Conservation (phyloP, 305 asterid species). For the Fraxinus floribunda region DNA sequence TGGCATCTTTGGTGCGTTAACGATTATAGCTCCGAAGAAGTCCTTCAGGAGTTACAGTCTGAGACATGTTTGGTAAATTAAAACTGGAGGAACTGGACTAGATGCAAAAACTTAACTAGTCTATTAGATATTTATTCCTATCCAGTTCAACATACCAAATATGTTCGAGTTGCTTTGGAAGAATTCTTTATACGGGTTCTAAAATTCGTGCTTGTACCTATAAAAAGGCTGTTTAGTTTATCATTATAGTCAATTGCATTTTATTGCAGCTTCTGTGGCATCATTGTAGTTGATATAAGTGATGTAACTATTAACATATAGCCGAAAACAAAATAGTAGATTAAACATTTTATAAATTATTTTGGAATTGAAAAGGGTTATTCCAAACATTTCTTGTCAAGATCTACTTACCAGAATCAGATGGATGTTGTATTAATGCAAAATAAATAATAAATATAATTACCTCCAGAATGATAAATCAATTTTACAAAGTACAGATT, state of each 20-base stretch:
- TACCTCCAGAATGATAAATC: background rate
- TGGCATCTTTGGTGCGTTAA: background rate
- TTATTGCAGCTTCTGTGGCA: background rate
- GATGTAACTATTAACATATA: background rate
- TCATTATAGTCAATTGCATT: background rate
- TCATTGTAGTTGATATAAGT: background rate
- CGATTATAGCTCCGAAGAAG: background rate
- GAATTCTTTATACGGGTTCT: background rate
- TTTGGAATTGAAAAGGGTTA: background rate
- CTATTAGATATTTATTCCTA: background rate
- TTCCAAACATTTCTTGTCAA: background rate
- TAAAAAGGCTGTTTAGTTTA: background rate
- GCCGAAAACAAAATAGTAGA: background rate
- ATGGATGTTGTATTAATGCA: background rate
- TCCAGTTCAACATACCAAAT: background rate
- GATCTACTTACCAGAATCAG: background rate
- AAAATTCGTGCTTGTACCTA: background rate
- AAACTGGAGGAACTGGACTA: background rate
- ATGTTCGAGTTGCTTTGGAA: background rate
- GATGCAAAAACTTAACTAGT: background rate
- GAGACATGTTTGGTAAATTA: background rate
- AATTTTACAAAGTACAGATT: background rate
- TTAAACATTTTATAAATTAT: background rate
- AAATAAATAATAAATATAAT: background rate
- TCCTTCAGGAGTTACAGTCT: slow-evolving; percentile 31